phyloP scores from a whole-genome alignment of 805 yeast species.

The Komagataella pastoris region DNA sequence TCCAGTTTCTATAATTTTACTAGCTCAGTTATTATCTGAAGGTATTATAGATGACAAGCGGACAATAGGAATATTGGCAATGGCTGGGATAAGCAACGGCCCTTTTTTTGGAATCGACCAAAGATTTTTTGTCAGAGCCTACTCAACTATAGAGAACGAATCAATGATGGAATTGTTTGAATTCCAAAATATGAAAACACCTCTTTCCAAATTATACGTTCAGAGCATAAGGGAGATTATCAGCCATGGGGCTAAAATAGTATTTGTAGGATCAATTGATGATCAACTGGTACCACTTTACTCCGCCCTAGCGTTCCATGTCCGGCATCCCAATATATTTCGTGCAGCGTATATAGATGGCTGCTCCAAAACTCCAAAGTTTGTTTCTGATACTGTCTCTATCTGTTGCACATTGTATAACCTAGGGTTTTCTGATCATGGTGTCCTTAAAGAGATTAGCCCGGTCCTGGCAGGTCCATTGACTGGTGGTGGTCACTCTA shows the following conservation, averaged over 20 bases:
- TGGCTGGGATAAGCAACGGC: conserved; percentile 95
- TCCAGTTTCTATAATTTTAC: conserved; percentile 69
- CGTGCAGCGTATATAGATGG: conserved; percentile 86
- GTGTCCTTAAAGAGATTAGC: conserved; percentile 75
- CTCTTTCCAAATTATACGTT: conserved; percentile 58
- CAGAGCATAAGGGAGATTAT: conserved; percentile 55
- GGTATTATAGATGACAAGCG: conserved; percentile 31
- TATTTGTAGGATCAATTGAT: conserved; percentile 80
- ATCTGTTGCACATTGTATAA: conserved; percentile 66
- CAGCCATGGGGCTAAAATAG: conserved; percentile 58
- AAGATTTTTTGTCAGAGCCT: conserved; percentile 71
- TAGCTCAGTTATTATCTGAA: conserved; percentile 59
- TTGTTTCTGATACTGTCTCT: conserved; percentile 61
- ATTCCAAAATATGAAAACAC: conserved; percentile 63
- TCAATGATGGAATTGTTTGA: conserved; percentile 80
- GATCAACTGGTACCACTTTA: conserved; percentile 92
- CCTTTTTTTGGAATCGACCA: conserved; percentile 90
- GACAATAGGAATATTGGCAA: conserved; percentile 62
- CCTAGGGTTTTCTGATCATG: conserved; percentile 73
- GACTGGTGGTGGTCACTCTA: conserved; percentile 93
- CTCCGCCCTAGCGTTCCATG: conserved; percentile 72
- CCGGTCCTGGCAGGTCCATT: conserved; percentile 73
- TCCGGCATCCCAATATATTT: conserved; percentile 80
- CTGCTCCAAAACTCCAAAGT: conserved; percentile 63
- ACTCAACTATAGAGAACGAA: conserved; percentile 80